Base-by-base conservation (phyloP, 768 basidiomycete species). In the Tulasnella sp. region DNA sequence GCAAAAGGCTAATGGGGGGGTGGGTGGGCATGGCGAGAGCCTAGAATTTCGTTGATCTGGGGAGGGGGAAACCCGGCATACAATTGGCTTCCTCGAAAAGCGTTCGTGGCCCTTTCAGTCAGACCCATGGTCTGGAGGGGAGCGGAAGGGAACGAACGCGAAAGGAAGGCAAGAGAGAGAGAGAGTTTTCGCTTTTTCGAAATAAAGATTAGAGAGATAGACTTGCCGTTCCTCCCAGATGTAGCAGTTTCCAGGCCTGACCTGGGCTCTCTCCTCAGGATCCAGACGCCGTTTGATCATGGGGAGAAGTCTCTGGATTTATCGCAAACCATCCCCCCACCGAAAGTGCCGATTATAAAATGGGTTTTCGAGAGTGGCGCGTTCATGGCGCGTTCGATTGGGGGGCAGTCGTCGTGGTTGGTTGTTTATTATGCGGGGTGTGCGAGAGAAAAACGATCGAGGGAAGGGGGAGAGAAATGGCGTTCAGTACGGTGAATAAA, bases 261-360 rank as follows among this genome's bases (percentile, higher is more conserved):
- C 44, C 44, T 80, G 48, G n/a, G 48, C 56, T 44, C 94, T 90
- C 84, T 95, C 94, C 84, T 94, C 93, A 68, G 92, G 92, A 83
- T 95, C 94, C 82, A 95, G 89, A 10, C 94, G 91, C 78, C 94
- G 90, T 31, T 92, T 93, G 83, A 94, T 93, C 83, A 95, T 89
- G 73, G 93, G 92, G 62, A 94, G 87, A 78, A 87, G 84, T 82
- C 90, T 56, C 76, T 76, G 38, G 27, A 76, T 31, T 36, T 27
- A 68, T 3, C 52, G 5, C 19, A 4, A 4, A 14, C 16, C 5
- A 16, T n/a, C 52, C 27, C 62, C 62, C 31, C 62, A 58, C 18
- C 62, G 14, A 27, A 34, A 3, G 27, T 62, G n/a, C n/a, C 27
- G 58, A 31, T 62, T 62, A 62, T 27, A 62, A 62, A 10, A 16